phyloP scores from a whole-genome alignment of 768 basidiomycete genomes.

The Wakefieldia striispora region DNA sequence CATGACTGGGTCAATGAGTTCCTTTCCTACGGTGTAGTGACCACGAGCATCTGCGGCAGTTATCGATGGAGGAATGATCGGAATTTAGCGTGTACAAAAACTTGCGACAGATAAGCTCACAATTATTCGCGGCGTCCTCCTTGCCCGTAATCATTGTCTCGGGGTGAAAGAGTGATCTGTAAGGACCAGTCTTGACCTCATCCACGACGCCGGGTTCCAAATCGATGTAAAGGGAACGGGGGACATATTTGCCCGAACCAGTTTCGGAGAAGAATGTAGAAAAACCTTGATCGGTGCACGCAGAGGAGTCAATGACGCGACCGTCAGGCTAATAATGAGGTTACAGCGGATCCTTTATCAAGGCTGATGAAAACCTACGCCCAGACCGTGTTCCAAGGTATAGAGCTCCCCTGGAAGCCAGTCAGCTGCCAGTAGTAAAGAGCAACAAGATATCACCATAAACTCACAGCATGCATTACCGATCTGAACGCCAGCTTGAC shows the following conservation, averaged over 20 bases:
- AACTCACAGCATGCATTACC: slow-evolving; percentile 94
- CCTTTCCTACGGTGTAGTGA: slow-evolving; percentile 99
- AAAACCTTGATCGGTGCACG: slow-evolving; percentile 76
- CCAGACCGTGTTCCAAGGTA: slow-evolving; percentile 95
- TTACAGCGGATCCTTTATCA: slow-evolving; percentile 14
- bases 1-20: slow-evolving; percentile 95
- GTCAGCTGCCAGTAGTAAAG: slow-evolving; percentile 7
- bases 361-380: slow-evolving; percentile 51
- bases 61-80: slow-evolving; percentile 13
- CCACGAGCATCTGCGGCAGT: slow-evolving; percentile 82
- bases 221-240: slow-evolving; percentile 94
- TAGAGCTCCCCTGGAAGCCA: slow-evolving; percentile 83
- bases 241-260: slow-evolving; percentile 91
- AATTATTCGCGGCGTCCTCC: slow-evolving; percentile 99
- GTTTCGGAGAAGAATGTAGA: slow-evolving; percentile 98
- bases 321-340: slow-evolving; percentile 73
- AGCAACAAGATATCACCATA: slow-evolving; percentile 1
- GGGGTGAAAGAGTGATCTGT: slow-evolving; percentile 94
- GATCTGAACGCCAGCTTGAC: slow-evolving; percentile 94
- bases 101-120: slow-evolving; percentile 46
- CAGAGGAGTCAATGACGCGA: slow-evolving; percentile 62
- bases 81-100: not conserved
- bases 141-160: slow-evolving; percentile 97
- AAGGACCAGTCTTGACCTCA: slow-evolving; percentile 89
- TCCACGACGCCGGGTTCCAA: slow-evolving; percentile 95